Base-by-base conservation (phyloP, 352 stramenopile genomes). In the Globisporangium echinulatum region DNA sequence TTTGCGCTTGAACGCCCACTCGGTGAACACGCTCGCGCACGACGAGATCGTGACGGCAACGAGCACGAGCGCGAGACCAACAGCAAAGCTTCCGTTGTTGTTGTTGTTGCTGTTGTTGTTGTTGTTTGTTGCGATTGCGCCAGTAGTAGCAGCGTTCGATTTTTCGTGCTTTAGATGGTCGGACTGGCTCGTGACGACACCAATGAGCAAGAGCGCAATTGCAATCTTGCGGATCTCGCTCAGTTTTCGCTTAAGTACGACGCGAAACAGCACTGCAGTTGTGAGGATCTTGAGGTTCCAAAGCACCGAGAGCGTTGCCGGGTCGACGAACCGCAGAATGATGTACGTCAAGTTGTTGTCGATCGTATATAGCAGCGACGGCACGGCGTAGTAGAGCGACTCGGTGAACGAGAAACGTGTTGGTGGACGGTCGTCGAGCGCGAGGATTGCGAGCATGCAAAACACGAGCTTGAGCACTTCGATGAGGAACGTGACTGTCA, bases 231-330 rank as follows among this genome's bases (percentile, higher is more conserved):
- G 79, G 46, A 93, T 70, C 64, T 92, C 74, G 49, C 70, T 87
- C 25, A 93, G 68, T 36, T 67, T 64, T 19, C 80, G 79, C 63
- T 90, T 86, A 46, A 94, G 74, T 53, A 94, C 80, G 53, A 92
- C 67, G 58, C 85, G 83, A 61, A 94, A 92, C 61, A 94, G 79
- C 54, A 91, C 71, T 36, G 85, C 85, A 3, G 85, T 94, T 44
- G 83, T 85, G 54, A 94, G 69, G 67, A 94, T 94, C 69, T 93
- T 92, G 70, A 93, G 73, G 67, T 94, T 94, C 85, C 85, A 94
- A 36, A 92, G 77, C 68, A 94, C 82, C 8, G 85, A 89, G 48
- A 94, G 77, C 61, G 83, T 94, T 38, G 85, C 83, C 0, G 85
- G 83, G 67, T 94, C 85, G 62, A 94, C 77, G 64, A 88, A 93